Base-by-base conservation (phyloP, 2,329 filamentous ascomycete species). In the Alternaria sp. region DNA sequence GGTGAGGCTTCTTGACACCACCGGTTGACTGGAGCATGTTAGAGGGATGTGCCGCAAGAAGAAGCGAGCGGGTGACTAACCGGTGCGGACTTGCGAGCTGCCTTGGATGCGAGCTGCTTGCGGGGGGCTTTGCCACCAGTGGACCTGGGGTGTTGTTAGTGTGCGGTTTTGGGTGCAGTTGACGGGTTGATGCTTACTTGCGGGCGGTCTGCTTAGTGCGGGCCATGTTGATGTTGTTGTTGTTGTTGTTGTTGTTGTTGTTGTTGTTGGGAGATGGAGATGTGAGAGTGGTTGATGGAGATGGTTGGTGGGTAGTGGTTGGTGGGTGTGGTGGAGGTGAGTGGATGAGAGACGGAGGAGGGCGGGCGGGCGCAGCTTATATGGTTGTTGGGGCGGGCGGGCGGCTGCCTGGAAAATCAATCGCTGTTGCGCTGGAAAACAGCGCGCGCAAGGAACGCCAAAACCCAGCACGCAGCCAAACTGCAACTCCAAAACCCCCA, bases 21-120 rank as follows among this genome's bases (percentile, higher is more conserved):
- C 94, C 95, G 80, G 95, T 98, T 66, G 93, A 97, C 73, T 95
- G 94, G 14, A 31, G 5, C 0, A 10, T n/a, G 39, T 56, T 56
- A 56, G 46, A 13, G 2, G 2, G 11, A 21, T 28, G 39, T 3
- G 14, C 11, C 11, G 14, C 7, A n/a, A 1, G 2, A 1, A 9
- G n/a, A 28, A 1, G 5, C 13, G 24, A 34, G 1, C 14, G 2
- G 4, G 13, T 4, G 21, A 44, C 53, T 31, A 3, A 51, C 45
- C 7, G 95, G 95, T 63, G 95, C 94, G 75, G 90, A 93, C 90
- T 99, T 99, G 85, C 95, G 93, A 77, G 95, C 94, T 72, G 94
- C 95, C 91, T 97, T 97, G 86, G 93, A 97, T 75, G 94, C 94
- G 78, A 98, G 93, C 33, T 97, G 93, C 92, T 99, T 99, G 83